Conservation (phyloP, 1,284 basidiomycete genomes). For the Cystobasidium slooffiae region DNA sequence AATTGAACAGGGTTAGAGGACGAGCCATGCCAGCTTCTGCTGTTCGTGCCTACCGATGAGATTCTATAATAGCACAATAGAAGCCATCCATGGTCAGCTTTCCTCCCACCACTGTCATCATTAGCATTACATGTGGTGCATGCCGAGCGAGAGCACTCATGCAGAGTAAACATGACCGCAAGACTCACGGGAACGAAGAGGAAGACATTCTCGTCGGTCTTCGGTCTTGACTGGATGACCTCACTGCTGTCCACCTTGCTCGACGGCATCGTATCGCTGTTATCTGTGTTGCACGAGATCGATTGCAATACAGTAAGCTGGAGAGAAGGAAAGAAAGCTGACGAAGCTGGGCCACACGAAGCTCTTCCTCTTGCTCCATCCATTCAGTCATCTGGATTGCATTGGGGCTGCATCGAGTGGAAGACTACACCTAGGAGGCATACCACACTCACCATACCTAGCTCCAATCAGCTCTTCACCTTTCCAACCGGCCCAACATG, state of each 20-base stretch:
- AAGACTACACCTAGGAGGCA: too few species aligned
- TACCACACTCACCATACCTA: too few species aligned
- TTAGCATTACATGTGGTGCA: neutral
- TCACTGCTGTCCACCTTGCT: neutral
- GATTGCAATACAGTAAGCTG: conserved; percentile 1
- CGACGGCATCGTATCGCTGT: conserved; percentile 29
- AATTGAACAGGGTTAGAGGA: neutral
- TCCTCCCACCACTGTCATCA: neutral
- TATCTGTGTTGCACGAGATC: neutral
- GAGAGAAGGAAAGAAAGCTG: conserved; percentile 6
- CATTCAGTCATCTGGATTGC: too few species aligned
- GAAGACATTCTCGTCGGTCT: conserved; percentile 77
- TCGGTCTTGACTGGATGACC: conserved; percentile 16
- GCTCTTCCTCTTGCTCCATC: too few species aligned
- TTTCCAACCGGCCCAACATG: neutral
- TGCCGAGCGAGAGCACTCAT: neutral
- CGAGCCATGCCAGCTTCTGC: conserved; percentile 7
- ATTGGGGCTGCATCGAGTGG: too few species aligned
- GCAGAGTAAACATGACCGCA: neutral
- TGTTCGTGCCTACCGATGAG: conserved; percentile 70
- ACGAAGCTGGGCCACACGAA: neutral
- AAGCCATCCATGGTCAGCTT: neutral
- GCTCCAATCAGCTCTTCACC: too few species aligned
- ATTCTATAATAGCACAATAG: conserved; percentile 60
- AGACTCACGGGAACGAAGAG: conserved; percentile 74